phyloP scores from a whole-genome alignment of 805 yeast genomes.

The Teunomyces pallodes region DNA sequence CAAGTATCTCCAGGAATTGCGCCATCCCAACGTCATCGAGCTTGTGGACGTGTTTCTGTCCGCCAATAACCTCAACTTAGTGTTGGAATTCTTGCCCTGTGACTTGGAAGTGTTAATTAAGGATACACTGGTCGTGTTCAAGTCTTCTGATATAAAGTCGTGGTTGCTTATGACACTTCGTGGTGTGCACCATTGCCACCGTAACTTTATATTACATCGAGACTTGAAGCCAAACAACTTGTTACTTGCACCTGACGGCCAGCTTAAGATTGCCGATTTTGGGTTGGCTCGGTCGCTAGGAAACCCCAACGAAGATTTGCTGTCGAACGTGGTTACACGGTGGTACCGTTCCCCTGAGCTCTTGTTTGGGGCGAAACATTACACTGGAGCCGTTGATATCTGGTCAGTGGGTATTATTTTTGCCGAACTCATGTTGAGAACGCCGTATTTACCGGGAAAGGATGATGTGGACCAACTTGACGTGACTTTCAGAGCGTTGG shows the following conservation, averaged over 20 bases:
- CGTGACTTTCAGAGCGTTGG: constrained; percentile 91
- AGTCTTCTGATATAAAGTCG: constrained; percentile 83
- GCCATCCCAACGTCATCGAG: constrained; percentile 77
- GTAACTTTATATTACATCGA: constrained; percentile 86
- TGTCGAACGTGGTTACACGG: constrained; percentile 93
- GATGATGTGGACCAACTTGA: constrained; percentile 88
- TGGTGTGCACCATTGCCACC: constrained; percentile 93
- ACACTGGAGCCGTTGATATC: constrained; percentile 43
- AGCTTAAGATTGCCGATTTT: constrained; percentile 93
- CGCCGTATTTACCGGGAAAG: constrained; percentile 91
- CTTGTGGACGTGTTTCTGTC: constrained; percentile 82
- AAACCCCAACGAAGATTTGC: constrained; percentile 65
- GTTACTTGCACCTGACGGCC: constrained; percentile 81
- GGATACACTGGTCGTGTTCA: constrained; percentile 71
- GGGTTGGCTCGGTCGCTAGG: constrained; percentile 89
- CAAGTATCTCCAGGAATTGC: constrained; percentile 79
- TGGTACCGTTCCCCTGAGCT: constrained; percentile 90
- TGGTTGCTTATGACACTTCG: constrained; percentile 94
- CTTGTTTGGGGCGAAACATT: constrained; percentile 44
- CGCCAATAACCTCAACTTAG: constrained; percentile 67
- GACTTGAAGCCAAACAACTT: constrained; percentile 93
- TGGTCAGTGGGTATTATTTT: constrained; percentile 63
- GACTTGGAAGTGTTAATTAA: constrained; percentile 89
- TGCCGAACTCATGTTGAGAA: constrained; percentile 93
- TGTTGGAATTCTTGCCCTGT: constrained; percentile 89